phyloP scores from a whole-genome alignment of 768 basidiomycete genomes.

The Suillus ampliporus region DNA sequence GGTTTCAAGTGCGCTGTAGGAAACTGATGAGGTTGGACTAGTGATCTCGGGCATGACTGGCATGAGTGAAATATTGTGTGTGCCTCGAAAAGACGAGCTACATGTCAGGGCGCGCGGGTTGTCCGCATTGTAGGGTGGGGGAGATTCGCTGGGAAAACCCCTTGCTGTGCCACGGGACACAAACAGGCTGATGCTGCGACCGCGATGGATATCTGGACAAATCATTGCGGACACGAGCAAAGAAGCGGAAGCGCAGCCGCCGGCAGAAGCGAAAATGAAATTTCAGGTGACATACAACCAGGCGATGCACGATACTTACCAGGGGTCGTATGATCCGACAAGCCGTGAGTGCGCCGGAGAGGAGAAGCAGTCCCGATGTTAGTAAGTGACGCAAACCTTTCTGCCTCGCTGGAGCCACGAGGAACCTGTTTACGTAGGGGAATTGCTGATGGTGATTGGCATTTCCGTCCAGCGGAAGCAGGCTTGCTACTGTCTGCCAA shows the following conservation, averaged over 20 bases:
- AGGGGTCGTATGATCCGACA: conserved; percentile 33
- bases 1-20: conserved; percentile 34
- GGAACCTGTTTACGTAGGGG: conserved; percentile 31
- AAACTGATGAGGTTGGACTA: conserved; percentile 40
- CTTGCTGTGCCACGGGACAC: conserved; percentile 35
- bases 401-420: conserved; percentile 36
- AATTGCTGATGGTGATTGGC: conserved; percentile 25
- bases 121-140: conserved; percentile 39
- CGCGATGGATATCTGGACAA: conserved; percentile 32
- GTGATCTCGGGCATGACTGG: conserved; percentile 28
- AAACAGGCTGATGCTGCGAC: conserved; percentile 39
- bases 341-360: conserved; percentile 25
- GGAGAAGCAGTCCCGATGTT: conserved; percentile 36
- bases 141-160: conserved; percentile 20
- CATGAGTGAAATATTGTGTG: conserved; percentile 31
- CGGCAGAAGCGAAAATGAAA: conserved; percentile 26
- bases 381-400: conserved; percentile 39
- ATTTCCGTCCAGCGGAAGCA: conserved; percentile 18
- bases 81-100: conserved; percentile 26
- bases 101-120: conserved; percentile 36
- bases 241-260: conserved; percentile 23
- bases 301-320: conserved; percentile 32
- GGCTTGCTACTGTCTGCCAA: conserved; percentile 19
- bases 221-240: conserved; percentile 7
- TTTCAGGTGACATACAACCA: conserved; percentile 19